phyloP scores from a whole-genome alignment of 192 early-diverging fungal genomes.

The Coemansia sp. region DNA sequence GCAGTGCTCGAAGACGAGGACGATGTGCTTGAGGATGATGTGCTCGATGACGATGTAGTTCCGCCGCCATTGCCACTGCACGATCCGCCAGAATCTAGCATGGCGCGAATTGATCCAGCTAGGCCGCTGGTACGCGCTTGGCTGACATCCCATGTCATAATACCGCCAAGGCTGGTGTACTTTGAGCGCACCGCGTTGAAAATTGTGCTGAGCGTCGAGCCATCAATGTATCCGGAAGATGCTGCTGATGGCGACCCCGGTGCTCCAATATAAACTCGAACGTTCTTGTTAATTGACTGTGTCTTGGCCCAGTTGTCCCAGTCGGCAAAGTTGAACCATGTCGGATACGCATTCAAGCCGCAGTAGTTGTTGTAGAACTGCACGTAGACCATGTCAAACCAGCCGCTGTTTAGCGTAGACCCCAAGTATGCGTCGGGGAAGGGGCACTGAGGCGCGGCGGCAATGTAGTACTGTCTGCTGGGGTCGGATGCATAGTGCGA shows the following conservation, averaged over 20 bases:
- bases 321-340: slow-evolving; percentile 60
- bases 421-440: slow-evolving; percentile 62
- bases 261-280: slow-evolving; percentile 60
- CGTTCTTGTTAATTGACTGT: slow-evolving; percentile 60
- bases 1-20: slow-evolving; percentile 6
- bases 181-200: slow-evolving; percentile 47
- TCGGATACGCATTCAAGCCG: slow-evolving; percentile 54
- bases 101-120: slow-evolving; percentile 25
- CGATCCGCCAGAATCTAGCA: slow-evolving; percentile 23
- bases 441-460: slow-evolving; percentile 67
- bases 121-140: slow-evolving; percentile 45
- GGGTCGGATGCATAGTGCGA: slow-evolving; percentile 50
- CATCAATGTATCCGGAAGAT: slow-evolving; percentile 55
- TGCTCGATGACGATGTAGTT: slow-evolving; percentile 12
- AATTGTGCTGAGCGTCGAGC: slow-evolving; percentile 40
- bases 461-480: slow-evolving; percentile 60
- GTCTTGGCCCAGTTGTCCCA: slow-evolving; percentile 70
- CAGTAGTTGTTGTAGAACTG: slow-evolving; percentile 80
- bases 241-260: slow-evolving; percentile 61
- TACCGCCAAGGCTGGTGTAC: slow-evolving; percentile 63
- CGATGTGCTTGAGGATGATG: slow-evolving; percentile 1
- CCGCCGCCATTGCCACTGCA: slow-evolving; percentile 24
- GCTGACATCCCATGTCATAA: slow-evolving; percentile 70
- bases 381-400: slow-evolving; percentile 69
- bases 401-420: slow-evolving; percentile 57